These are phyloP conservation scores for Malassezia furfur DNA, from an alignment of 1,284 basidiomycete genomes.

Conservation along the genomic window DNA sequence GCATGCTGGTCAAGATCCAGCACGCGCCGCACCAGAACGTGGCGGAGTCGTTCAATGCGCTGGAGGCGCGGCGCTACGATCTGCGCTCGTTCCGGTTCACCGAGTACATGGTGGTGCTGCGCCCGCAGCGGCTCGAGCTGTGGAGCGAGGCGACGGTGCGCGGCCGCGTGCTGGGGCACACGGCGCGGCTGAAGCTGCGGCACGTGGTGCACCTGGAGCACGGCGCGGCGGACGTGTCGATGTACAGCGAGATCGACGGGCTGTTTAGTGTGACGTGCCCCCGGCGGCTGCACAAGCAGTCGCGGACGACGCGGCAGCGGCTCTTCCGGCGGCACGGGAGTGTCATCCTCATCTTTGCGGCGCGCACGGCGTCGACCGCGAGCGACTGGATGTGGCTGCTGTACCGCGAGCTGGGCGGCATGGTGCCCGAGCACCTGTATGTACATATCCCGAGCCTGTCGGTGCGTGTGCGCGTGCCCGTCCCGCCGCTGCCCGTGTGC, in stretches of 20 bases:
- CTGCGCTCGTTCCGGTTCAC: conserved; percentile 62
- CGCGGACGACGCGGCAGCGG: conserved; percentile 49
- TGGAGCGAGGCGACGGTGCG: conserved; percentile 59
- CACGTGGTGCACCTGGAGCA: conserved; percentile 61
- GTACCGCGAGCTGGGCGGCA: conserved; percentile 59
- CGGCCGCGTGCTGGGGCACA: conserved; percentile 24
- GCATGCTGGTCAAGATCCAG: conserved; percentile 69
- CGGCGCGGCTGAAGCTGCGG: conserved; percentile 54
- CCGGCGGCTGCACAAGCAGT: conserved; percentile 49
- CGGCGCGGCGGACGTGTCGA: conserved; percentile 58
- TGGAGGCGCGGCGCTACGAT: conserved; percentile 53
- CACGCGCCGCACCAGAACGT: conserved; percentile 57
- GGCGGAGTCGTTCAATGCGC: conserved; percentile 59
- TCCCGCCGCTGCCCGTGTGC: conserved; percentile 49
- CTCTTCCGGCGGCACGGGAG: conserved; percentile 53
- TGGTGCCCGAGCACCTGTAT: conserved; percentile 52
- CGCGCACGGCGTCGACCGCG: conserved; percentile 56
- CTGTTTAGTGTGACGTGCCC: conserved; percentile 63
- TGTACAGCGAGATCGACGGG: conserved; percentile 71
- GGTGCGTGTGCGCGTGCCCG: conserved; percentile 59
- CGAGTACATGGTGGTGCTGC: conserved; percentile 71
- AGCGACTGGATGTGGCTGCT: conserved; percentile 74
- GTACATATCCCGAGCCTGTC: conserved; percentile 54
- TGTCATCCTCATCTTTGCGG: conserved; percentile 68
- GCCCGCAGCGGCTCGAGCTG: conserved; percentile 62